Base-by-base conservation (phyloP, 2,329 filamentous ascomycete species). In the Trichophyton schoenleinii region DNA sequence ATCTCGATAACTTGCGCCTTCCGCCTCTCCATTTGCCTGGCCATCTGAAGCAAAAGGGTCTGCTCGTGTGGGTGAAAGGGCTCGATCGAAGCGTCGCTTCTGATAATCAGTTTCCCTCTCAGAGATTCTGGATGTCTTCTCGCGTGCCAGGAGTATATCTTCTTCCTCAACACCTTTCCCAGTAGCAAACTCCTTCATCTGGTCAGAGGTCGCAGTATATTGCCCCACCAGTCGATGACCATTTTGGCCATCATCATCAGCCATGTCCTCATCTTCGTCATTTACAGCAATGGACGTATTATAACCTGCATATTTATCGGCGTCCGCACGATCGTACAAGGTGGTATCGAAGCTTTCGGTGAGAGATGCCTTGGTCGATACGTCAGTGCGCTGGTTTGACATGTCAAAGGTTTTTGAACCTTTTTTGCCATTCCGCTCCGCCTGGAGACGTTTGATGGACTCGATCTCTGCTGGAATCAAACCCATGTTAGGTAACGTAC, bases 61-160 rank as follows among this genome's bases (percentile, higher is more conserved):
- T 64, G 86, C 89, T 69, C 90, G 86, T 7, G 89, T 91, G 3
- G 91, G 91, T 22, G 90, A 94, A 65, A 97, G 80, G 53, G 74
- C 70, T 64, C 94, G 90, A 72, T 96, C 87, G 74, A 95, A 95
- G 63, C 91, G 86, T 66, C 91, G 89, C 77, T 95, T 96, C 77
- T 99, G 95, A 73, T 99, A 99, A 71, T 97, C 92, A 65, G 91
- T 95, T 79, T 97, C 92, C 69, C 94, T 87, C 71, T 95, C 92
- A 64, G 87, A 81, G 70, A 99, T 97, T 68, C 92, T 87, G 62
- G 88, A 91, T 73, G 90, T 89, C 76, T 92, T 89, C 79, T 97
- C 94, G 67, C 87, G 84, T 52, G 87, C 88, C 58, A 91, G 81
- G 64, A 99, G 80, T 5, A 92, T 87, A 70, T 99, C 95, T 63